A percentile compares a stretch with the other conserved stretches of the same genome.
Conservation (phyloP, 2,329 filamentous ascomycete genomes). For the Calonectria henricotiae region DNA sequence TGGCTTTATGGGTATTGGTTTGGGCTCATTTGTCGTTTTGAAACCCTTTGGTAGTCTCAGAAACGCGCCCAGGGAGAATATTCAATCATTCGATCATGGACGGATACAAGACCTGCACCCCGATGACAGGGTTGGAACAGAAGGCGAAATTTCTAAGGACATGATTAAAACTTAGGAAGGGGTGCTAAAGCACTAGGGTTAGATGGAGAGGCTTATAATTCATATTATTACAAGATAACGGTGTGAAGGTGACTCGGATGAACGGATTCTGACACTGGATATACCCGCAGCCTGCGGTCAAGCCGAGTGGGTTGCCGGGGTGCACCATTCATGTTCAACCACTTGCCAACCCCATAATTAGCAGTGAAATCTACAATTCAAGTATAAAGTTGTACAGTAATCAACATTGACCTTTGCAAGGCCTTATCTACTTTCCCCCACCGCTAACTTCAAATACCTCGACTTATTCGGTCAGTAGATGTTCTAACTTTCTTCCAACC, state of each 20-base stretch:
- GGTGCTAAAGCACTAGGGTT: too few species aligned
- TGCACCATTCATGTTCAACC: not conserved
- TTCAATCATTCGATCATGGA: not conserved
- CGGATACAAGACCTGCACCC: not conserved
- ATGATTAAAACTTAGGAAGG: not conserved
- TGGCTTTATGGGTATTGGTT: slow-evolving; percentile 26
- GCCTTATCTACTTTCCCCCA: slow-evolving; percentile 1
- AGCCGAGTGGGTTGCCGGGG: not conserved
- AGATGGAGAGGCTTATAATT: too few species aligned
- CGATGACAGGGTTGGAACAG: not conserved
- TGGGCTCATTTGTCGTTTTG: slow-evolving; percentile 17
- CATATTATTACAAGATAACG: too few species aligned
- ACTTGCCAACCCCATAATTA: not conserved
- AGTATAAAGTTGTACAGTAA: slow-evolving; percentile 14
- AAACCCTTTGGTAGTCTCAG: slow-evolving; percentile 1
- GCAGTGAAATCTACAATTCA: not conserved
- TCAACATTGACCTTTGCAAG: slow-evolving; percentile 6
- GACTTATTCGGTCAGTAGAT: slow-evolving; percentile 38
- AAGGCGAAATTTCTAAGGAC: slow-evolving; percentile 1
- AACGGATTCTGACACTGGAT: not conserved
- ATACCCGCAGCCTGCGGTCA: not conserved
- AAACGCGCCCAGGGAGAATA: not conserved
- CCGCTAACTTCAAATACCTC: not conserved
- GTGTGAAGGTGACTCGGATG: not conserved
- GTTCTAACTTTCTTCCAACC: slow-evolving; percentile 59